A percentile compares a stretch with the other conserved stretches of the same genome.
Conservation (phyloP, 129 eudicot genomes). For the Tagetes erecta region DNA sequence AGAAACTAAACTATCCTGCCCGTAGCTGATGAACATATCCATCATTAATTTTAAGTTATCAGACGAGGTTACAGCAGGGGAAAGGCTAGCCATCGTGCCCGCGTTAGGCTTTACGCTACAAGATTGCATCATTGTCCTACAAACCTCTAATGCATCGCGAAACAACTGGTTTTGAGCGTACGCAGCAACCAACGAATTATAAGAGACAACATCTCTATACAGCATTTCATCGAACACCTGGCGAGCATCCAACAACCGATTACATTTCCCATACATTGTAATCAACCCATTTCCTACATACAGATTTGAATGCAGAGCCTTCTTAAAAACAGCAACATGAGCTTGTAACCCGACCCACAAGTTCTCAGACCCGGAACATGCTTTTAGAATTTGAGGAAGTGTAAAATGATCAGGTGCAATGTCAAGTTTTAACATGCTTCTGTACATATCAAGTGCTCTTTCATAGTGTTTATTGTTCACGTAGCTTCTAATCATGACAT, state of each 20-base stretch:
- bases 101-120: constrained; percentile 50
- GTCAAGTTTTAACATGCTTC: constrained; percentile 34
- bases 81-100: constrained; percentile 88
- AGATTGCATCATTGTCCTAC: constrained; percentile 59
- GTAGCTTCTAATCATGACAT: constrained; percentile 85
- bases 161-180: constrained; percentile 64
- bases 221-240: constrained; percentile 70
- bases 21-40: constrained; percentile 52
- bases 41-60: constrained; percentile 54
- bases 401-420: constrained; percentile 74
- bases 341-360: constrained; percentile 60
- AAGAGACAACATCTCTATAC: constrained; percentile 59
- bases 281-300: constrained; percentile 76
- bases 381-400: constrained; percentile 73
- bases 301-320: constrained; percentile 52
- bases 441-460: constrained; percentile 54
- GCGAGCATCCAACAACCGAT: constrained; percentile 46
- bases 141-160: constrained; percentile 66
- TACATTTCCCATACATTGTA: constrained; percentile 80
- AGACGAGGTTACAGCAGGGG: constrained; percentile 60
- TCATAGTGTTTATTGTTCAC: constrained; percentile 49
- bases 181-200: constrained; percentile 84
- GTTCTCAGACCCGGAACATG: constrained; percentile 60
- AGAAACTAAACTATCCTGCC: constrained; percentile 52
- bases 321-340: constrained; percentile 56